Conservation (phyloP, 768 basidiomycete species). For the Auriculariales sp. region DNA sequence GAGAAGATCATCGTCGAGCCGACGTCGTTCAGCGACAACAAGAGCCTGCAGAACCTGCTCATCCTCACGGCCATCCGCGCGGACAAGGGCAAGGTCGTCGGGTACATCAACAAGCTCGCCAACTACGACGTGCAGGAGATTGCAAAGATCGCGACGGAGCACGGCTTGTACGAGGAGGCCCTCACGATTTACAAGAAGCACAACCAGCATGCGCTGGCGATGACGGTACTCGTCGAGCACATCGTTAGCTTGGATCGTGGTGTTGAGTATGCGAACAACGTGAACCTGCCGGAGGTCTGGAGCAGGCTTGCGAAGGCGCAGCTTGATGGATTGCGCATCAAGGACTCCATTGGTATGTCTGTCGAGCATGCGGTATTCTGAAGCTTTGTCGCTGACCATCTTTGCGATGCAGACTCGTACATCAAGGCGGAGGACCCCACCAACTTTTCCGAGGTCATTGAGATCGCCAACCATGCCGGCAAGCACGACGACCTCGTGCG, state of each 20-base stretch:
- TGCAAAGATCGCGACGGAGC: conserved; percentile 91
- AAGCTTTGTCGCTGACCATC: background rate
- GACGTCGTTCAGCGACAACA: conserved; percentile 95
- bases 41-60: conserved; percentile 88
- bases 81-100: conserved; percentile 96
- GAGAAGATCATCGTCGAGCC: conserved; percentile 98
- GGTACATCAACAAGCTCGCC: conserved; percentile 93
- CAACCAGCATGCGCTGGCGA: conserved; percentile 87
- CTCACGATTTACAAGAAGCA: conserved; percentile 97
- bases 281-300: conserved; percentile 95
- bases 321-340: conserved; percentile 93
- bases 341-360: conserved; percentile 80
- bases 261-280: conserved; percentile 88
- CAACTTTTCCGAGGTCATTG: conserved; percentile 90
- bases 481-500: conserved; percentile 91
- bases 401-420: conserved; percentile 58
- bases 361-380: too few relatives aligned
- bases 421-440: conserved; percentile 93
- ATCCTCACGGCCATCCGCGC: conserved; percentile 92
- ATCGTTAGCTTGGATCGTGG: conserved; percentile 96
- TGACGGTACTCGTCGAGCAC: conserved; percentile 95
- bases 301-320: conserved; percentile 96
- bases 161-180: conserved; percentile 91
- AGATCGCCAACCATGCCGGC: conserved; percentile 87
- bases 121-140: conserved; percentile 93